These are phyloP conservation scores for Starmerella gropengiesseri DNA, from an alignment of 805 yeast species.

Conservation along the genomic window DNA sequence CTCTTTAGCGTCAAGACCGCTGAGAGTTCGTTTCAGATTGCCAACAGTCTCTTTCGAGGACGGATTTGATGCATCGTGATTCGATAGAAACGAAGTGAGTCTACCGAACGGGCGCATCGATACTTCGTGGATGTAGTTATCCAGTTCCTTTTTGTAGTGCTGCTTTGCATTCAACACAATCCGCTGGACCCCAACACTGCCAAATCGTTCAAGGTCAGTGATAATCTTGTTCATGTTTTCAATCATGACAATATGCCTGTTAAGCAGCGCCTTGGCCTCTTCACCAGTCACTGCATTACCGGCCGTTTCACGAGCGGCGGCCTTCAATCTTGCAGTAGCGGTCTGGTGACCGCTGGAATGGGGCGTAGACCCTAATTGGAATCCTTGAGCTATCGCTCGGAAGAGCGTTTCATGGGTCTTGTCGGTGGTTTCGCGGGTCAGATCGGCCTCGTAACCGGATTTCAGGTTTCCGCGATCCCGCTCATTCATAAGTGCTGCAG, in stretches of 20 bases:
- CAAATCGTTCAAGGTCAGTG: conserved; percentile 24
- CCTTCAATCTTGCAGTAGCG: conserved; percentile 15
- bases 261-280: conserved; percentile 32
- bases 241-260: conserved; percentile 38
- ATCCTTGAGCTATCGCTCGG: conserved; percentile 25
- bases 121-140: conserved; percentile 38
- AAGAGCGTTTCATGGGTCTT: conserved; percentile 19
- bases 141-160: conserved; percentile 29
- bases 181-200: conserved; percentile 17
- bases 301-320: conserved; percentile 15
- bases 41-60: conserved; percentile 25
- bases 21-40: conserved; percentile 46
- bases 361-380: conserved; percentile 19
- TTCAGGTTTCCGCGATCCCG: not conserved
- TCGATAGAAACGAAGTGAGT: conserved; percentile 52
- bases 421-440: conserved; percentile 18
- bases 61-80: conserved; percentile 37
- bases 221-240: conserved; percentile 45
- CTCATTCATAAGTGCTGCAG: conserved; percentile 12
- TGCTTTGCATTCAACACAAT: conserved; percentile 26
- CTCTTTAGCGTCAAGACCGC: conserved; percentile 48
- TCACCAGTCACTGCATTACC: conserved; percentile 15
- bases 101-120: conserved; percentile 53
- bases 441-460: conserved; percentile 6
- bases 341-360: conserved; percentile 4